Percentiles rank a stretch among this genome's conserved stretches.
Conservation (phyloP, 768 basidiomycete genomes). For the Podaxis pistillaris region DNA sequence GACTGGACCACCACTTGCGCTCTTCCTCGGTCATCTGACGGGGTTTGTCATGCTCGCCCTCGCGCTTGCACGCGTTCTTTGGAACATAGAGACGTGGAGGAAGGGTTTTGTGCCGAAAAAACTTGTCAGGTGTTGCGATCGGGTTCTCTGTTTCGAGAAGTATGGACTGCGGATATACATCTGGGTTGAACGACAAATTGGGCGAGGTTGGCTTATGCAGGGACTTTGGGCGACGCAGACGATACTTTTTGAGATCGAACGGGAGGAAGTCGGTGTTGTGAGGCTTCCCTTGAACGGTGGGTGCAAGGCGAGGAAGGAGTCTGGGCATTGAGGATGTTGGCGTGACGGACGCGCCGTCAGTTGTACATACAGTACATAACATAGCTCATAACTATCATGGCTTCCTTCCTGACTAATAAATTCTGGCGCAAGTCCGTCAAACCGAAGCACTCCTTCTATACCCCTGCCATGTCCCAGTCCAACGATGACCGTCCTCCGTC, state of each 20-base stretch:
- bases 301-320: conserved; percentile 64
- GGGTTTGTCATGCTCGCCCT: conserved; percentile 32
- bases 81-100: conserved; percentile 46
- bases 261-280: conserved; percentile 23
- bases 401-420: conserved; percentile 32
- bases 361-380: too few species aligned
- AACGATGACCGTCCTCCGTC: conserved; percentile 6
- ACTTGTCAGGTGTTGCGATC: conserved; percentile 47
- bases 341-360: not conserved
- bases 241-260: conserved; percentile 21
- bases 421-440: conserved; percentile 33
- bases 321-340: conserved; percentile 52
- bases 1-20: conserved; percentile 67
- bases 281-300: conserved; percentile 32
- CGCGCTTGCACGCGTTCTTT: conserved; percentile 21
- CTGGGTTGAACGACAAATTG: conserved; percentile 44
- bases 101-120: conserved; percentile 54
- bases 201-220: conserved; percentile 33
- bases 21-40: conserved; percentile 65
- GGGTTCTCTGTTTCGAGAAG: conserved; percentile 57
- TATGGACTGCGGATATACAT: conserved; percentile 52
- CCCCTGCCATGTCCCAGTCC: conserved; percentile 8
- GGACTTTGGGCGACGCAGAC: conserved; percentile 27
- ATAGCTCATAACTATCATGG: conserved; percentile 18
- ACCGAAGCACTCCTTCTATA: conserved; percentile 21